Conservation (phyloP, 768 basidiomycete genomes). For the Amanita muscaria region DNA sequence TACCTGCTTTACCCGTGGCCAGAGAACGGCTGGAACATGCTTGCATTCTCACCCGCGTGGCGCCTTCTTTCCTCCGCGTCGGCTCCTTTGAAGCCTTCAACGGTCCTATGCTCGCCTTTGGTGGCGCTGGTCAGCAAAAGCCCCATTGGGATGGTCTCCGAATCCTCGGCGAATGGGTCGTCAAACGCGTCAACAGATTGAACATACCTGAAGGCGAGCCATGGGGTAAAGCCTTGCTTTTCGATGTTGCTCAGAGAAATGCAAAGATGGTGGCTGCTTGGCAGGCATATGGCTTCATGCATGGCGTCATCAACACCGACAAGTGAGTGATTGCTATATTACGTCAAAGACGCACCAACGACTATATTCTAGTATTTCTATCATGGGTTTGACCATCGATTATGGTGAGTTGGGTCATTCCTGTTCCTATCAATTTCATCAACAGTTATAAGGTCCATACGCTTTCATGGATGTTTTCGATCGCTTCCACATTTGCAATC, state of each 20-base stretch:
- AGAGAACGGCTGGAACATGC: slow-evolving; percentile 71
- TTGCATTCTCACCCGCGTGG: slow-evolving; percentile 69
- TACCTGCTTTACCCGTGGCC: slow-evolving; percentile 63
- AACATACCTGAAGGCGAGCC: slow-evolving; percentile 37
- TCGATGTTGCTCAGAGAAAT: slow-evolving; percentile 77
- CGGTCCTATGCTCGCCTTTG: slow-evolving; percentile 55
- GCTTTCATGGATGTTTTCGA: slow-evolving; percentile 96
- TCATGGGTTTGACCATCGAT: slow-evolving; percentile 70
- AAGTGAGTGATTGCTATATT: slow-evolving; percentile 42
- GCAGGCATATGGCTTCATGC: slow-evolving; percentile 95
- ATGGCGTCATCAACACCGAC: slow-evolving; percentile 96
- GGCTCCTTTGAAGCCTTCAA: slow-evolving; percentile 86
- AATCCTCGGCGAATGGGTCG: slow-evolving; percentile 69
- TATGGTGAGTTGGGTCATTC: slow-evolving; percentile 39
- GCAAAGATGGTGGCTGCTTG: slow-evolving; percentile 90
- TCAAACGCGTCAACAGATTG: slow-evolving; percentile 46
- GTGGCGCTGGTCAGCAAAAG: slow-evolving; percentile 71
- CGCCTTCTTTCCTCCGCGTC: slow-evolving; percentile 87
- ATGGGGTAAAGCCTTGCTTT: slow-evolving; percentile 66
- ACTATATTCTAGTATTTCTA: slow-evolving; percentile 47
- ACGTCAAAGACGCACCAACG: too few relatives aligned
- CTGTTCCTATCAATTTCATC: not conserved
- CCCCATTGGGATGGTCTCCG: slow-evolving; percentile 69
- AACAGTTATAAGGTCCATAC: slow-evolving; percentile 55
- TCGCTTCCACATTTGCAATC: slow-evolving; percentile 81